Base-by-base conservation (phyloP, 495 filamentous ascomycete genomes). In the Podospora sp. region DNA sequence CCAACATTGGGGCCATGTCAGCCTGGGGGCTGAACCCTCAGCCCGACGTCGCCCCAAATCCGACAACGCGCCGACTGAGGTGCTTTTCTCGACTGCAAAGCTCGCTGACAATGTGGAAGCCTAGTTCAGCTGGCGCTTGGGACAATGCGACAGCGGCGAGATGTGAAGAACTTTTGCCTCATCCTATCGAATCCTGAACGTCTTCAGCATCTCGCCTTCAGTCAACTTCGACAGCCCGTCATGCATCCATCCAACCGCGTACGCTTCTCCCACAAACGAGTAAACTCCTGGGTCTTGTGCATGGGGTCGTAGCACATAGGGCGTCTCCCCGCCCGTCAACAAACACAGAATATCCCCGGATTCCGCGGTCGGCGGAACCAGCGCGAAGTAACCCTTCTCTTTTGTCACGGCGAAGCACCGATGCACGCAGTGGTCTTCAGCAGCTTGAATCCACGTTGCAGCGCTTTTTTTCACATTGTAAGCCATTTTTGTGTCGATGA, bases 341-440 rank as follows among this genome's bases (percentile, higher is more conserved):
- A 67, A n/a, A 67, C 65, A 67, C 57, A 67, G 20, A 27, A 67
- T 9, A 62, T 67, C 65, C 18, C 57, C 65, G 11, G 65, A 2
- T 27, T 62, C 62, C 4, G 65, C 49, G n/a, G 65, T 67, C 33
- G 65, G 65, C 27, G 65, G 65, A n/a, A 67, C 58, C 59, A 67
- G 29, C 14, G 65, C 65, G 55, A 67, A 67, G 59, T 55, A 62
- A 46, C 65, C 12, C 26, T 25, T 25, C 25, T 67, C 56, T 29
- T 62, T 62, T 7, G 65, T 35, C 16, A 67, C 46, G n/a, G 58
- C 65, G 29, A 67, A 55, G 59, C 65, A 67, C 29, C 65, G 65
- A 29, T 67, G 65, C 27, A 67, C 59, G 46, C 46, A 27, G 36
- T 67, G 57, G 21, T 62, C 58, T 49, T 67, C 65, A 21, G 65